Percentiles rank a stretch among this genome's conserved stretches.
Evolutionary conservation across 345 rosid genomes (phyloP).

Genomic region (Pelargonium nanum): DNA sequence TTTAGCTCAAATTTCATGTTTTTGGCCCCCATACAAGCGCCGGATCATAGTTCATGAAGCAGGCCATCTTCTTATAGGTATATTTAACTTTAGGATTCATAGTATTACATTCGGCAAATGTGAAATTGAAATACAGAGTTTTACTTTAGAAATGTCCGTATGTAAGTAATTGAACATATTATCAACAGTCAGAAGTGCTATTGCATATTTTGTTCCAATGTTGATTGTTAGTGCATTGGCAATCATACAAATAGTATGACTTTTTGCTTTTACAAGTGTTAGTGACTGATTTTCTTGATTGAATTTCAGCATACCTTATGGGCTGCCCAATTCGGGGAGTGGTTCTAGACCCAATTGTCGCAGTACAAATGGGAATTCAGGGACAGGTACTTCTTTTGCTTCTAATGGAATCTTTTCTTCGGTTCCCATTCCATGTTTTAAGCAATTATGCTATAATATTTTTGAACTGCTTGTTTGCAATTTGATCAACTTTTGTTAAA

Average conservation of each 20-base stretch:
- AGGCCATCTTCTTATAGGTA: constrained; percentile 82
- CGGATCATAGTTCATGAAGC: constrained; percentile 93
- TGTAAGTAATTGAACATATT: too few species aligned
- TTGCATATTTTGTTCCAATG: background rate
- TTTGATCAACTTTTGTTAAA: background rate
- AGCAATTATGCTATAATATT: background rate
- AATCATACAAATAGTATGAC: too few species aligned
- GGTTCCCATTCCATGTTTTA: background rate
- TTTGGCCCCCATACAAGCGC: constrained; percentile 84
- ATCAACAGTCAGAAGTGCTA: background rate
- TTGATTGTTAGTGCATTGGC: background rate
- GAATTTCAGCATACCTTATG: constrained; percentile 73
- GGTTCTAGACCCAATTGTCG: constrained; percentile 79
- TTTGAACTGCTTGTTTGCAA: background rate
- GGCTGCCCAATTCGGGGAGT: constrained; percentile 96
- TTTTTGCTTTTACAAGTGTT: constrained; percentile 1
- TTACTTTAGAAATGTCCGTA: too few species aligned
- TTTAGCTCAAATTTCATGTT: constrained; percentile 75
- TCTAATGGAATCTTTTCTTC: constrained; percentile 1
- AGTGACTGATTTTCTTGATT: constrained; percentile 8
- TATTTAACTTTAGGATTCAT: background rate
- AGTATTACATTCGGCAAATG: background rate
- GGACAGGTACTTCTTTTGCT: constrained; percentile 55
- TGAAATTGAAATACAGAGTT: too few species aligned
- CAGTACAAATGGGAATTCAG: constrained; percentile 88